These are phyloP conservation scores for Orbilia blumenaviensis DNA, from an alignment of 2,329 filamentous ascomycete species.

Conservation along the genomic window DNA sequence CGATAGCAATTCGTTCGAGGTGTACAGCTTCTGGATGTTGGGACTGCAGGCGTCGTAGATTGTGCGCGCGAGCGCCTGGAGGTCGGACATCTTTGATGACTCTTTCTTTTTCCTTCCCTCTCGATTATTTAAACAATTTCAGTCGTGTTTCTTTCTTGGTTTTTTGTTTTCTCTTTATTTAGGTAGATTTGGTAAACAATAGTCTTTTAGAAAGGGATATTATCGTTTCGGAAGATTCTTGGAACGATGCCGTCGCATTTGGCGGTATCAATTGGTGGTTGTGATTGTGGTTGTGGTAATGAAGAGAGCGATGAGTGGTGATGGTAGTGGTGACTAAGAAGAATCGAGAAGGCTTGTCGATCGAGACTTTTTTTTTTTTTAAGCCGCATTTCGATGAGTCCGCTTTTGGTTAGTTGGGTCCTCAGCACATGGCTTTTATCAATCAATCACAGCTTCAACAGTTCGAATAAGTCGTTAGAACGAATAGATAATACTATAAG, in stretches of 20 bases:
- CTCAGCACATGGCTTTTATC: no score
- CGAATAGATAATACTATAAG: no score
- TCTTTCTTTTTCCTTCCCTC: not conserved
- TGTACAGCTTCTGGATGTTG: conserved; percentile 40
- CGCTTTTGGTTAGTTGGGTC: not conserved
- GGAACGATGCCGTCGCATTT: conserved; percentile 17
- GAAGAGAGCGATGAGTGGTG: not conserved
- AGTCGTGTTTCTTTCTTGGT: no score
- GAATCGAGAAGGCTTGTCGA: no score
- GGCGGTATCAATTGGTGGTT: not conserved
- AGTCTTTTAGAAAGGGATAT: no score
- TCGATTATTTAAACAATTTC: not conserved
- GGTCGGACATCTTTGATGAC: conserved; percentile 30
- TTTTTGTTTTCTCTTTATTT: no score
- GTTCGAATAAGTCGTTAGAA: no score
- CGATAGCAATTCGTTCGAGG: conserved; percentile 18
- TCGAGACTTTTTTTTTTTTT: no score
- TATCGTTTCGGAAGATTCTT: conserved; percentile 26
- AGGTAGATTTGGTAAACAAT: no score
- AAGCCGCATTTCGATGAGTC: not conserved
- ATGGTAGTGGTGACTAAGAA: not conserved
- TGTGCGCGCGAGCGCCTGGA: conserved; percentile 33
- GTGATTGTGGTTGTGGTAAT: not conserved
- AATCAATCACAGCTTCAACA: no score
- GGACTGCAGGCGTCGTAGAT: conserved; percentile 41